Percentiles rank a stretch among this genome's conserved stretches.
Conservation (phyloP, 768 basidiomycete species). For the Tephrocybe sp. region DNA sequence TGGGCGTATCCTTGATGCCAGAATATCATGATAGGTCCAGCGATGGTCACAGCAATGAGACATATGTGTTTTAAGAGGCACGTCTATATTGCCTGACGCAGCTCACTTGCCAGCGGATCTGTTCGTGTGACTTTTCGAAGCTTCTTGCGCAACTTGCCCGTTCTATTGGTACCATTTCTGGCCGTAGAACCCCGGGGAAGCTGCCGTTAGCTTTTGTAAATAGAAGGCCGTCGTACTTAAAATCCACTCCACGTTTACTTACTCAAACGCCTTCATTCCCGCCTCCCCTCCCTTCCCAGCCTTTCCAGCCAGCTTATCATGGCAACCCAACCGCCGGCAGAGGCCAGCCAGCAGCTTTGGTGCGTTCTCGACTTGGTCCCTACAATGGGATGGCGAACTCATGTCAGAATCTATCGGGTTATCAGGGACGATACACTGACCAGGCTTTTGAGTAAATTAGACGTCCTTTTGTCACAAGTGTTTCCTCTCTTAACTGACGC, state of each 20-base stretch:
- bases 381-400: conserved; percentile 7
- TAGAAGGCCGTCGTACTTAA: conserved; percentile 45
- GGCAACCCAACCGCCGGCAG: conserved; percentile 54
- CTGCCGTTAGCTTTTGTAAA: conserved; percentile 46
- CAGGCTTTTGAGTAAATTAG: conserved; percentile 50
- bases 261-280: conserved; percentile 35
- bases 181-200: conserved; percentile 55
- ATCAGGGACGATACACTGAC: conserved; percentile 66
- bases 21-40: conserved; percentile 12
- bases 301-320: conserved; percentile 36
- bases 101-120: conserved; percentile 9
- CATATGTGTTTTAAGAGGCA: conserved; percentile 7
- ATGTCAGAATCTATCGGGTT: conserved; percentile 17
- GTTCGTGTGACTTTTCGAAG: conserved; percentile 46
- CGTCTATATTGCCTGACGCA: conserved; percentile 8
- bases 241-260: conserved; percentile 38
- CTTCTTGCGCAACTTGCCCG: conserved; percentile 40
- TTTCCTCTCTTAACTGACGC: not conserved
- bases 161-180: conserved; percentile 42
- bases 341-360: conserved; percentile 66
- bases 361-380: conserved; percentile 29
- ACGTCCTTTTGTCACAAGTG: conserved; percentile 4
- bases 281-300: conserved; percentile 29
- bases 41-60: conserved; percentile 10
- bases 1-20: conserved; percentile 14